phyloP scores from a whole-genome alignment of 2,329 filamentous ascomycete species.

The Teratosphaeria pseudoeucalypti region DNA sequence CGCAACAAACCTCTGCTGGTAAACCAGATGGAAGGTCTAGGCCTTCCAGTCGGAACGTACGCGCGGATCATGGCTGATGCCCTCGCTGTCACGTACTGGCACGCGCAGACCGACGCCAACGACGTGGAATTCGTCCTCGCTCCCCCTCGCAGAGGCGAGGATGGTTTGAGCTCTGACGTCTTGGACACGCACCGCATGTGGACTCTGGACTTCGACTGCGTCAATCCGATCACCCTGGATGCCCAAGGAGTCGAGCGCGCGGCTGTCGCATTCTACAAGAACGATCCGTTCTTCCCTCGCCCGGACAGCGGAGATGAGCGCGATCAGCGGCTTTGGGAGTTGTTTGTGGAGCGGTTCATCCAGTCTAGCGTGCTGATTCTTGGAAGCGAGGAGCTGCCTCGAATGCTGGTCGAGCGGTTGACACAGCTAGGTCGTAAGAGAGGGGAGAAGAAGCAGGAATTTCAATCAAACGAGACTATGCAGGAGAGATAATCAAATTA shows the following conservation, averaged over 20 bases:
- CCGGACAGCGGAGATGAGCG: constrained; percentile 16
- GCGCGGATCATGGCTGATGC: constrained; percentile 39
- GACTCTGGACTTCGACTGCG: constrained; percentile 49
- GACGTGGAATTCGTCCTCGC: constrained; percentile 48
- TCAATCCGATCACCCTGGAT: constrained; percentile 42
- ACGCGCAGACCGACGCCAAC: constrained; percentile 37
- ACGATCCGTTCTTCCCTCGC: constrained; percentile 44
- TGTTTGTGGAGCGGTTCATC: constrained; percentile 5
- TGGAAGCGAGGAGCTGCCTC: constrained; percentile 2
- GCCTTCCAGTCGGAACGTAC: constrained; percentile 27
- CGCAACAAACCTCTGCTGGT: constrained; percentile 42
- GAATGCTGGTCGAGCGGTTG: constrained; percentile 7
- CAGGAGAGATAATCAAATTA: background rate
- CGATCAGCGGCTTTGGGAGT: constrained; percentile 6
- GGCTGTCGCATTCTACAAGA: constrained; percentile 36
- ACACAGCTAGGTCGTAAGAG: constrained; percentile 1
- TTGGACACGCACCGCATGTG: constrained; percentile 14
- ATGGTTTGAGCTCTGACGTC: constrained; percentile 1
- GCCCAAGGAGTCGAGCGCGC: constrained; percentile 32
- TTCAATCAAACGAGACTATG: background rate
- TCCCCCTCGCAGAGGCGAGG: background rate
- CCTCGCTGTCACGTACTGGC: constrained; percentile 44
- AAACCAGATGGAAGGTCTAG: constrained; percentile 40
- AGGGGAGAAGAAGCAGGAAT: background rate
- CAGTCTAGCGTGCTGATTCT: constrained; percentile 2